phyloP scores from a whole-genome alignment of 31 red algal genomes.

The Odonthalia washingtoniensis region DNA sequence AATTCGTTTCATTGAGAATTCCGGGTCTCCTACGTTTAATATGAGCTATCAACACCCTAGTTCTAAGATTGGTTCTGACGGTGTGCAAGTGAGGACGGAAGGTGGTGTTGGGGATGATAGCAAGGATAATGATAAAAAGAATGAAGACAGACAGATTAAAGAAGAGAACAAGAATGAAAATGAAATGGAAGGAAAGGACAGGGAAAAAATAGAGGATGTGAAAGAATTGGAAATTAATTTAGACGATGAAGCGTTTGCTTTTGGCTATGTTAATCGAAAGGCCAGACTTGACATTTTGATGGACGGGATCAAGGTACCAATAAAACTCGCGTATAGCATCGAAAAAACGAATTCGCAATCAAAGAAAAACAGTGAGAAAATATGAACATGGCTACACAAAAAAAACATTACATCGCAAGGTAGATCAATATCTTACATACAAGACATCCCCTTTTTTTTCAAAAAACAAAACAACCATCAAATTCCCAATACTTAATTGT shows the following conservation, averaged over 20 bases:
- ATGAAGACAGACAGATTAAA: constrained; percentile 9
- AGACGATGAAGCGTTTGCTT: constrained; percentile 48
- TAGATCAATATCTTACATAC: too few species aligned
- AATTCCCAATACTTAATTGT: too few species aligned
- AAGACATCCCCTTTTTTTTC: too few species aligned
- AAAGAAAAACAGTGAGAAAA: too few species aligned
- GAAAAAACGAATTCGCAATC: too few species aligned
- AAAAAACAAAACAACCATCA: too few species aligned
- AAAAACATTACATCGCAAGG: too few species aligned
- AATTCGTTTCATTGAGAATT: background rate
- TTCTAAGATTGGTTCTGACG: background rate
- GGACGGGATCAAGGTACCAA: constrained; percentile 44
- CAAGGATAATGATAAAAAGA: background rate
- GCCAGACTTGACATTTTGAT: constrained; percentile 64
- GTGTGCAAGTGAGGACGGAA: background rate
- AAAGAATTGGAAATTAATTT: constrained; percentile 12
- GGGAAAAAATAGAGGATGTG: background rate
- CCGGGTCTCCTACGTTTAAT: background rate
- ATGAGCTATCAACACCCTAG: background rate
- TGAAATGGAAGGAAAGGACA: background rate
- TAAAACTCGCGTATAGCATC: constrained; percentile 32
- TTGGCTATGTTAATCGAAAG: constrained; percentile 52
- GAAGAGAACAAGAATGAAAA: constrained; percentile 15
- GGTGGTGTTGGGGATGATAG: background rate
- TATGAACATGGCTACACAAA: too few species aligned